Base-by-base conservation (phyloP, 495 filamentous ascomycete species). In the Neurospora sp. region DNA sequence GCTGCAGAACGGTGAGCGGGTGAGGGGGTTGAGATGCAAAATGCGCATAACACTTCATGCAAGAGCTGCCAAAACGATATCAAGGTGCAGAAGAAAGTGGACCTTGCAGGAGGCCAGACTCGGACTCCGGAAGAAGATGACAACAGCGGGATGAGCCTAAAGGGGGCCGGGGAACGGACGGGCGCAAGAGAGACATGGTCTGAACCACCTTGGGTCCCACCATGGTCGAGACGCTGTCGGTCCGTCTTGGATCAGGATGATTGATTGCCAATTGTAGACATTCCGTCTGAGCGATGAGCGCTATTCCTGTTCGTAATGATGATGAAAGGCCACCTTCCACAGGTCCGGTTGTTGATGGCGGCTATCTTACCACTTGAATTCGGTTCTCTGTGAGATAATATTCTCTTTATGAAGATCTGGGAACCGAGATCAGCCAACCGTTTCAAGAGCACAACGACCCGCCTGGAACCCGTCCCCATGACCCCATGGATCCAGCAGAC, bases 71-170 rank as follows among this genome's bases (percentile, higher is more conserved):
- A 9, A 73, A 74, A 76, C 69, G 71, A 75, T 74, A 71, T 74
- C 71, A 68, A 71, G 75, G 31, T 77, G 73, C 72, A 74, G 71
- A 10, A 45, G 14, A 53, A 59, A 42, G 70, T 61, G 39, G 70
- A 42, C 74, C 74, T 75, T 59, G 72, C 74, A 42, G 53, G 44
- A 71, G 68, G 45, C 38, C 47, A 69, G 40, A 71, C 70, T 53
- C 44, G 45, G 42, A 53, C 44, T 47, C 77, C 75, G 75, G 74
- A 75, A 76, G 75, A 75, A 78, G 70, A 59, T 59, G 47, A 59
- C 47, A 73, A 70, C 45, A 69, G 71, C 78, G 75, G 78, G 78
- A 78, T 75, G 78, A 78, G 77, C 77, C 78, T 79, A 77, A 77
- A 47, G 72, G 53, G 22, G 22, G 53, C 53, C 12, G 53, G 53